Conservation (phyloP, 2,329 filamentous ascomycete genomes). For the Cladosporium sp. region DNA sequence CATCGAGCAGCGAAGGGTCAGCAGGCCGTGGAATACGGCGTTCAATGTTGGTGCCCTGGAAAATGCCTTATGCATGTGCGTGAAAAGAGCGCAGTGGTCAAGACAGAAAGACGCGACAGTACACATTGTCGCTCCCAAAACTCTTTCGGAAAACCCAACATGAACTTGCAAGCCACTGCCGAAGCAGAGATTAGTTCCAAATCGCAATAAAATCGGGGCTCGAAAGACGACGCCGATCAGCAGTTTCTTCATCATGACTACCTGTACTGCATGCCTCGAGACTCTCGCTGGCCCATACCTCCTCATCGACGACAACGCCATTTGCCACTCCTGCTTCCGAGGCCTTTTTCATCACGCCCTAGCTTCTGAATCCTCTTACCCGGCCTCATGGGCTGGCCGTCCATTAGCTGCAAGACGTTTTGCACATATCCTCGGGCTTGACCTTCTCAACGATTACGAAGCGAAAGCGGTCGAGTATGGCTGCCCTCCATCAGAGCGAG, state of each 20-base stretch:
- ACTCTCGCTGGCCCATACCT: not conserved
- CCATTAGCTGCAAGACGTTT: constrained; percentile 10
- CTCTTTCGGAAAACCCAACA: too few species aligned
- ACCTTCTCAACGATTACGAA: constrained; percentile 5
- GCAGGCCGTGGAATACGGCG: too few species aligned
- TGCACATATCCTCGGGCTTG: constrained; percentile 5
- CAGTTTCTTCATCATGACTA: not conserved
- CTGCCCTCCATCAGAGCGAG: constrained; percentile 4
- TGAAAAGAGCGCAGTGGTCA: too few species aligned
- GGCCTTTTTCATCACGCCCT: constrained; percentile 16
- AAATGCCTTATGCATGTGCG: too few species aligned
- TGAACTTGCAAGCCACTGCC: too few species aligned
- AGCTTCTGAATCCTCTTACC: constrained; percentile 15
- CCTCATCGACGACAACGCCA: not conserved
- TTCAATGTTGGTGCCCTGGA: too few species aligned
- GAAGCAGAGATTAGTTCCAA: too few species aligned
- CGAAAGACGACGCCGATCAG: not conserved
- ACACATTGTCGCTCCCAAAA: too few species aligned
- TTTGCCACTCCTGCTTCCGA: constrained; percentile 16
- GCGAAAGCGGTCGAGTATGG: constrained; percentile 14
- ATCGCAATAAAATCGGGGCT: too few species aligned
- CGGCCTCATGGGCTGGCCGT: constrained; percentile 15
- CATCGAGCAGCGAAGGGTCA: too few species aligned
- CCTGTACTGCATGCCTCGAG: constrained; percentile 6
- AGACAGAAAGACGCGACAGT: too few species aligned